phyloP scores from a whole-genome alignment of 169 alveolate species.

The Eimeria tenella region DNA sequence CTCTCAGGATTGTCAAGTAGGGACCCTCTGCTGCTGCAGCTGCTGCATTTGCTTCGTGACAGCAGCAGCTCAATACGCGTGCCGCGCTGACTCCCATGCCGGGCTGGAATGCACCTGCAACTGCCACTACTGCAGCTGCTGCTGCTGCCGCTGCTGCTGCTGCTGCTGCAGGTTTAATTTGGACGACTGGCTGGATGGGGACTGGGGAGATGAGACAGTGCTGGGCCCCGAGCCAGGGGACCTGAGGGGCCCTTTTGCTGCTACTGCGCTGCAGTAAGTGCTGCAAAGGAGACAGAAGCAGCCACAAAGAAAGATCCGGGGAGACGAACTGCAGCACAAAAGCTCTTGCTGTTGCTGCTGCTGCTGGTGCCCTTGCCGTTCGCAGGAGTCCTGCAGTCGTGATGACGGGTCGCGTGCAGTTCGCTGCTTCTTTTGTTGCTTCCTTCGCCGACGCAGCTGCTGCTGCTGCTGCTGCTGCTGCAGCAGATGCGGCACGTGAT shows the following conservation, averaged over 20 bases:
- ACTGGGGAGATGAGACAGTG: neutral
- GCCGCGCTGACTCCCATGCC: neutral
- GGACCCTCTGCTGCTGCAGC: neutral
- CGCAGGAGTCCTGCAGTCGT: neutral
- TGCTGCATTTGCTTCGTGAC: neutral
- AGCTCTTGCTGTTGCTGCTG: neutral
- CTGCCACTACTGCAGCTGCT: neutral
- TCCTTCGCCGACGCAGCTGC: neutral
- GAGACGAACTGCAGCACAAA: neutral
- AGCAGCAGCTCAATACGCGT: too few relatives aligned
- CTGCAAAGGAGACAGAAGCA: neutral
- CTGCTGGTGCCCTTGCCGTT: neutral
- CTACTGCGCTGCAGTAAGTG: neutral
- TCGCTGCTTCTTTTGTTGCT: neutral
- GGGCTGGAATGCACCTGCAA: neutral
- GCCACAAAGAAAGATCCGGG: neutral
- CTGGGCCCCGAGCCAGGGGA: neutral
- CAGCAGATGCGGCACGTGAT: too few relatives aligned
- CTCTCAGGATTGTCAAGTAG: neutral
- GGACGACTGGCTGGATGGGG: neutral
- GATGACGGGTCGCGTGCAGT: neutral
- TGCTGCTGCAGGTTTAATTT: neutral
- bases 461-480: neutral
- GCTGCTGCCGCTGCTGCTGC: neutral
- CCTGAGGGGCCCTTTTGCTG: neutral